Base-by-base conservation (phyloP, 78 protist species). In the Capsaspora owczarzaki region DNA sequence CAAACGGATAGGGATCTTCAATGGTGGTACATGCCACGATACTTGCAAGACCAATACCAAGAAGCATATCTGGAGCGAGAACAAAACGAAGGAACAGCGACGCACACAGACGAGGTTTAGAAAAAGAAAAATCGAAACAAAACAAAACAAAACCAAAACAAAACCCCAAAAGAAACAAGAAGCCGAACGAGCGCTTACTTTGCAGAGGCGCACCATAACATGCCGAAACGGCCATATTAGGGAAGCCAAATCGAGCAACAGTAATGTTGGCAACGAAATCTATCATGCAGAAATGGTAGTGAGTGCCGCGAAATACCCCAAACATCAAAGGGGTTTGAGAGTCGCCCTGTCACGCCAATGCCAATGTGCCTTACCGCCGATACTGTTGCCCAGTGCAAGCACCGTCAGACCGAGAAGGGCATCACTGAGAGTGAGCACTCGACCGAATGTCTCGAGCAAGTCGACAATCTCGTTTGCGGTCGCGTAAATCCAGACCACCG, bases 381-480 rank as follows among this genome's bases (percentile, higher is more conserved):
- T 53, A 29, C 83, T 79, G 83, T 79, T 79, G 43, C 83, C 83
- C 78, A 60, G 49, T 6, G 83, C 76, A 6, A 79, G 83, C 4
- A 79, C 83, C 6, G 83, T 79, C 23, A 79, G 75, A 0, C 78
- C 83, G 20, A 79, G 74, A 0, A 77, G 29, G 1, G 81, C 40
- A 10, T 77, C 56, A 29, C 35, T n/a, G 53, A 77, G 41, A 27
- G 1, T 31, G 74, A 77, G 16, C 22, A 77, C 31, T n/a, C 40
- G 29, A 0, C 81, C 81, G 3, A 77, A 40, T 0, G 81, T 1
- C 81, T 77, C 33, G 47, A 77, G 44, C 31, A 77, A 22, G 16
- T 68, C 2, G 35, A 77, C 81, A 40, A 61, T 41, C 53, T 61
- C 74, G 40, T 61, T 61, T 0, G 81, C 81, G 4, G 40, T 37